Conservation (phyloP, 2,329 filamentous ascomycete species). For the Metarhizium anisopliae region DNA sequence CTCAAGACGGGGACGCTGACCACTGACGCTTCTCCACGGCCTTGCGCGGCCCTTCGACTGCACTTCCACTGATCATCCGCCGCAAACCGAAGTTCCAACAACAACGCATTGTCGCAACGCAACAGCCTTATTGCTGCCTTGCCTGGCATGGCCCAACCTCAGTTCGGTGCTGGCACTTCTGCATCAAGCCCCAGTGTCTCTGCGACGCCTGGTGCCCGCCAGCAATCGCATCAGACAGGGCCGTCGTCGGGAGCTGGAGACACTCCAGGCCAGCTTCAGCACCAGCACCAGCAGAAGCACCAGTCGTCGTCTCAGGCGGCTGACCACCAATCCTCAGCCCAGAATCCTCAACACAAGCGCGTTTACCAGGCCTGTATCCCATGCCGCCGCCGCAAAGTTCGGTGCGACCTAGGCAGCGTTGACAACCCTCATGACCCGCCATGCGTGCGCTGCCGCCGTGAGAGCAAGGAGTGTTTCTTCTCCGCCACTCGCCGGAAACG, state of each 20-base stretch:
- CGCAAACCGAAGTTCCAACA: conserved; percentile 21
- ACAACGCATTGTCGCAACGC: conserved; percentile 7
- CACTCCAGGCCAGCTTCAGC: background rate
- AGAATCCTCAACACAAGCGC: conserved; percentile 42
- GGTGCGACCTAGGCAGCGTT: conserved; percentile 62
- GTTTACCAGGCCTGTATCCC: conserved; percentile 57
- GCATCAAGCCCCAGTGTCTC: conserved; percentile 12
- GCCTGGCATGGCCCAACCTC: conserved; percentile 13
- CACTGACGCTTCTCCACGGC: conserved; percentile 9
- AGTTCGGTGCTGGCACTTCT: conserved; percentile 10
- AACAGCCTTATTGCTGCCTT: conserved; percentile 3
- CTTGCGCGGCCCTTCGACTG: conserved; percentile 5
- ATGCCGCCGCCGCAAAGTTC: conserved; percentile 52
- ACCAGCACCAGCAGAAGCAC: background rate
- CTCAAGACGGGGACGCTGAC: background rate
- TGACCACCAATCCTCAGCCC: conserved; percentile 3
- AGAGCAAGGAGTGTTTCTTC: conserved; percentile 96
- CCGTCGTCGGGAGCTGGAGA: conserved; percentile 3
- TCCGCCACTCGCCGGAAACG: conserved; percentile 89
- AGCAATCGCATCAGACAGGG: conserved; percentile 3
- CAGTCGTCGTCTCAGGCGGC: conserved; percentile 8
- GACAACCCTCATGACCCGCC: conserved; percentile 92
- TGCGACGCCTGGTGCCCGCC: conserved; percentile 8
- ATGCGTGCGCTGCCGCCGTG: conserved; percentile 85
- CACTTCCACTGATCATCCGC: conserved; percentile 17